Evolutionary conservation across 148 eudicot genomes (phyloP).

Genomic region (Gaultheria prostrata): DNA sequence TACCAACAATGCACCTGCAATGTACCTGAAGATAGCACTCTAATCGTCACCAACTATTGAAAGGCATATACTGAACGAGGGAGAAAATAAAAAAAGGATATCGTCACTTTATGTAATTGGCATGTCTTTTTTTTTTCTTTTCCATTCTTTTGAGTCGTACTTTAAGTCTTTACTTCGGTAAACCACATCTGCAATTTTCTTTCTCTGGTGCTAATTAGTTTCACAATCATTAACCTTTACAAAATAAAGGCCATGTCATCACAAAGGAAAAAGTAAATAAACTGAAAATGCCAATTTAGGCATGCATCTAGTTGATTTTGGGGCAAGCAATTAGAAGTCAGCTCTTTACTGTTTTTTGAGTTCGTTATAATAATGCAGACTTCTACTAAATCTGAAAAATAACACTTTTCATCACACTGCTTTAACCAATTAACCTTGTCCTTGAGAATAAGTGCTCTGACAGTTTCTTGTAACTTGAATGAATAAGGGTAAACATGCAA

Average conservation of each 20-base stretch:
- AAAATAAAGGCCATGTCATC: background rate
- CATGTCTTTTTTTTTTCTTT: background rate
- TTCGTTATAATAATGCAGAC: background rate
- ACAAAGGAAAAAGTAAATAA: background rate
- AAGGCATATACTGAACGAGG: background rate
- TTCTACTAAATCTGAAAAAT: background rate
- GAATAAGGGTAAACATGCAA: background rate
- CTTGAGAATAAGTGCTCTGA: background rate
- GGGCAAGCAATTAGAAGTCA: background rate
- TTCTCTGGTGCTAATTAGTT: background rate
- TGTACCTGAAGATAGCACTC: conserved; percentile 44
- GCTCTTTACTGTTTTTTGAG: background rate
- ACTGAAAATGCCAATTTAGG: background rate
- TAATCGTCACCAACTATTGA: background rate
- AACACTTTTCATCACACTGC: background rate
- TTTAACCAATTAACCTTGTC: background rate
- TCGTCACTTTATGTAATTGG: background rate
- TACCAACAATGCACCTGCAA: conserved; percentile 35
- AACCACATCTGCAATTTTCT: background rate
- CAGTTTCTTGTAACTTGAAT: background rate
- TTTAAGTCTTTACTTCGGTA: background rate
- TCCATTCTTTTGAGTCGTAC: background rate
- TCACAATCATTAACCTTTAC: background rate
- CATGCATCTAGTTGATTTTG: background rate
- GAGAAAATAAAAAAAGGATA: background rate